Evolutionary conservation across 768 basidiomycete genomes (phyloP), one percentile per base, ranked within the genome.

Genomic region (Hemileccinum rubropunctum): DNA sequence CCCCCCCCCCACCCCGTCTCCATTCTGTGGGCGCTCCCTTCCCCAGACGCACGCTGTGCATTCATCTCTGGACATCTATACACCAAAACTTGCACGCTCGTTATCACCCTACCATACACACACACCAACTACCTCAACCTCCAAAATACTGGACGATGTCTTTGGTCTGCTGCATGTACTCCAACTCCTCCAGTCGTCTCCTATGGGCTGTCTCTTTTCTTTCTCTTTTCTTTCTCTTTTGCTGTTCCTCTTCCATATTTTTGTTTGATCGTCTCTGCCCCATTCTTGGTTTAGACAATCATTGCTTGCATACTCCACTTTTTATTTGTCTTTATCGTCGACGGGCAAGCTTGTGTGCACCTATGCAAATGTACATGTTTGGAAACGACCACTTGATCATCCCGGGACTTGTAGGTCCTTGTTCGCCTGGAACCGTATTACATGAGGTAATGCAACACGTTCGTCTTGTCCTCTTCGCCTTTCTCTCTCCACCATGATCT

Each of bases 321-420:
- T 58, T 67, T 67, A 69, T 67, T 63, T 63, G 63, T 66, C 50
- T 69, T 69, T 66, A 69, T 66, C 67, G 45, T 57, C 56, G 44
- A 39, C 47, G 48, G 37, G 53, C 57, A 50, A 54, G 50, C 53
- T 54, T 47, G 56, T 60, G 57, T 57, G 57, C 62, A 60, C 56
- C 56, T 51, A 54, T 54, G 51, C 58, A 51, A 61, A 62, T 69
- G 64, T 69, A 63, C 50, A 55, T 68, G 65, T 63, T 54, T 47
- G 54, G 47, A 46, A 55, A 56, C 47, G 44, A 23, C 42, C 20
- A n/a, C 12, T 8, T 15, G 9, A 15, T 38, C 35, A 40, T 12
- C 28, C 32, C 47, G 52, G 47, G 8, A 18, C 12, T 7, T 51
- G 20, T 60, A 36, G 36, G 47, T 3, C 36, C 23, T 59, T 62